phyloP scores from a whole-genome alignment of 768 basidiomycete genomes.

The Hygrocybe coccinea region DNA sequence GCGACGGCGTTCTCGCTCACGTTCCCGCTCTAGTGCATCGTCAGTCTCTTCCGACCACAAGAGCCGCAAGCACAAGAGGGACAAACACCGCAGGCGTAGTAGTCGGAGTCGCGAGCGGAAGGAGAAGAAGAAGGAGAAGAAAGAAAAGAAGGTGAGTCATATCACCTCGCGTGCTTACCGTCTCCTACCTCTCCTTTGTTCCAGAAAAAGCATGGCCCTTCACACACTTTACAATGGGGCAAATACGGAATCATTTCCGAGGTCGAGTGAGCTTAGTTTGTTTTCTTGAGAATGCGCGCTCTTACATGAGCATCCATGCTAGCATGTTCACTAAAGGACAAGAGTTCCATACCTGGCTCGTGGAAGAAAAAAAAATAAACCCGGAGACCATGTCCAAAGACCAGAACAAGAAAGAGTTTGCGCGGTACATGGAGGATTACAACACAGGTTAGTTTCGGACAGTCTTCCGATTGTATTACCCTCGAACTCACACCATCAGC shows the following conservation, averaged over 20 bases:
- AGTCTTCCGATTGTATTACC: neutral
- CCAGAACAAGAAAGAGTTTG: slow-evolving; percentile 80
- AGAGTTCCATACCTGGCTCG: slow-evolving; percentile 89
- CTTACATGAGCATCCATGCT: slow-evolving; percentile 2
- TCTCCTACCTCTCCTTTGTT: neutral
- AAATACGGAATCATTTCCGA: slow-evolving; percentile 86
- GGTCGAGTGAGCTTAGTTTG: slow-evolving; percentile 55
- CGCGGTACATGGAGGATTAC: slow-evolving; percentile 75
- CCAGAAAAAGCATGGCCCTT: slow-evolving; percentile 55
- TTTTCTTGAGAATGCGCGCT: neutral
- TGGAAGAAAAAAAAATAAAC: slow-evolving; percentile 88
- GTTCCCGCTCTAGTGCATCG: slow-evolving; percentile 42
- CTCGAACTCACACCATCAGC: slow-evolving; percentile 40
- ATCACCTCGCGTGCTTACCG: neutral
- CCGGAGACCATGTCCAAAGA: slow-evolving; percentile 86
- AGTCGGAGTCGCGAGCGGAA: slow-evolving; percentile 42
- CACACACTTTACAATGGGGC: slow-evolving; percentile 72
- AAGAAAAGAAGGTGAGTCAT: slow-evolving; percentile 50
- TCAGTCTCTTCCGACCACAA: slow-evolving; percentile 35
- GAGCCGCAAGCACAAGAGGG: slow-evolving; percentile 43
- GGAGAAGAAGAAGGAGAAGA: slow-evolving; percentile 66
- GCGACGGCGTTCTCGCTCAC: slow-evolving; percentile 26
- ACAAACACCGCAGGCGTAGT: slow-evolving; percentile 42
- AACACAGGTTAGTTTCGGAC: slow-evolving; percentile 56
- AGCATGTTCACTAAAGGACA: slow-evolving; percentile 79